Base-by-base conservation (phyloP, 1,284 basidiomycete species). In the Boletus semigastroideus region DNA sequence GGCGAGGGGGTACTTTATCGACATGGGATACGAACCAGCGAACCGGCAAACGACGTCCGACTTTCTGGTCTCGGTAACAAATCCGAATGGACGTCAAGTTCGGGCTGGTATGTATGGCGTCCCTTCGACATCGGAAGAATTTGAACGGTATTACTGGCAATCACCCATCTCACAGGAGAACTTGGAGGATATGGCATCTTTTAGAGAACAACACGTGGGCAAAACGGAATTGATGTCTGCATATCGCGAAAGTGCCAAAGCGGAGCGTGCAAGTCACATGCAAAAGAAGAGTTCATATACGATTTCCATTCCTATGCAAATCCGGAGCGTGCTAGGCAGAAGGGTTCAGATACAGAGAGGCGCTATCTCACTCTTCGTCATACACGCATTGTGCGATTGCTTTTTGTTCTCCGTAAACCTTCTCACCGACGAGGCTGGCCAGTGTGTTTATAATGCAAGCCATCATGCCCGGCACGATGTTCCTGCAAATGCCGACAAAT, bases 401-500 rank as follows among this genome's bases (percentile, higher is more conserved):
- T 13, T 30, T 13, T 11, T 30, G 27, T 28, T 19, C n/a, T 5
- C 38, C 22, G 28, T 62, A 59, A 37, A 62, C 61, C 11, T 58
- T 43, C 28, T 80, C 74, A 64, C 48, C 27, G 9, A 54, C 5
- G 17, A 38, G 0, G 9, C 11, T 30, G 1, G 25, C 25, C 12
- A 70, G 64, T 5, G 67, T 78, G 7, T 85, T 78, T 58, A 57
- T 84, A n/a, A 60, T 84, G 39, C 86, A 90, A 68, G 86, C 77
- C 10, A 64, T 92, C 51, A 87, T 92, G 58, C 77, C 87, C 52
- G 91, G 92, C 12, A 89, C 87, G 1, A 79, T 88, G 33, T 96
- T 91, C 74, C 76, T 86, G 56, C 74, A 80, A 5, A 71, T 87
- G 45, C 74, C 83, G 0, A 73, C 83, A 16, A 68, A 74, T 6